These are phyloP conservation scores for Petrea volubilis DNA, from an alignment of 257 asterid genomes.

Conservation along the genomic window DNA sequence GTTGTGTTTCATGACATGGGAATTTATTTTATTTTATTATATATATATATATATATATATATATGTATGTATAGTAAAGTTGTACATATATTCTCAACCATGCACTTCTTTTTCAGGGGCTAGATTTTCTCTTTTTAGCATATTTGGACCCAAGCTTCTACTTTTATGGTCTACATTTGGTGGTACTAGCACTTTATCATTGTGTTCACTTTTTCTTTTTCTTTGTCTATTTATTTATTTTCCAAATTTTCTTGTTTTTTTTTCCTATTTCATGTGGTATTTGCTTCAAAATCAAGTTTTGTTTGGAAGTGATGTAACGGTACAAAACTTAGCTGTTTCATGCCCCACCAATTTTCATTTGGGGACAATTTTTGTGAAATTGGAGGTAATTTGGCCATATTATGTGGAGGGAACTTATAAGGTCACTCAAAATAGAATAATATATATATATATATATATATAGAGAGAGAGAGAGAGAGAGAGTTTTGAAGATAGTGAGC, in stretches of 20 bases:
- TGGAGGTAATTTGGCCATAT: background rate
- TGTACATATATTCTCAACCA: slow-evolving; percentile 31
- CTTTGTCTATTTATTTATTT: background rate
- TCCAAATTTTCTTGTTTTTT: background rate
- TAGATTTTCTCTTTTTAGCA: slow-evolving; percentile 8
- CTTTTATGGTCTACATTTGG: slow-evolving; percentile 32
- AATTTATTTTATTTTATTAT: background rate
- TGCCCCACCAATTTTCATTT: slow-evolving; percentile 30
- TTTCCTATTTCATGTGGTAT: slow-evolving; percentile 35
- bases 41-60: background rate
- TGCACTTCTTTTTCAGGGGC: slow-evolving; percentile 34
- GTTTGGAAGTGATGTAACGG: slow-evolving; percentile 28
- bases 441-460: no score
- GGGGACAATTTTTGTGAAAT: background rate
- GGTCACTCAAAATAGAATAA: no score
- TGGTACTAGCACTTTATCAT: slow-evolving; percentile 25
- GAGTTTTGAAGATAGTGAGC: no score
- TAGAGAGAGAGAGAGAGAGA: no score
- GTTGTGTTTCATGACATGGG: background rate
- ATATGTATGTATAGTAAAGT: background rate
- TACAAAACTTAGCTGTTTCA: slow-evolving; percentile 37
- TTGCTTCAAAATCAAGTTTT: slow-evolving; percentile 39
- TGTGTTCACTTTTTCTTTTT: slow-evolving; percentile 1
- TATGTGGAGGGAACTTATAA: background rate
- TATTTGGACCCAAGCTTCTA: slow-evolving; percentile 12